Evolutionary conservation across 164 flowering plant genomes (phyloP), one percentile per base, ranked within the genome.

Genomic region (Kingdonia uniflora): DNA sequence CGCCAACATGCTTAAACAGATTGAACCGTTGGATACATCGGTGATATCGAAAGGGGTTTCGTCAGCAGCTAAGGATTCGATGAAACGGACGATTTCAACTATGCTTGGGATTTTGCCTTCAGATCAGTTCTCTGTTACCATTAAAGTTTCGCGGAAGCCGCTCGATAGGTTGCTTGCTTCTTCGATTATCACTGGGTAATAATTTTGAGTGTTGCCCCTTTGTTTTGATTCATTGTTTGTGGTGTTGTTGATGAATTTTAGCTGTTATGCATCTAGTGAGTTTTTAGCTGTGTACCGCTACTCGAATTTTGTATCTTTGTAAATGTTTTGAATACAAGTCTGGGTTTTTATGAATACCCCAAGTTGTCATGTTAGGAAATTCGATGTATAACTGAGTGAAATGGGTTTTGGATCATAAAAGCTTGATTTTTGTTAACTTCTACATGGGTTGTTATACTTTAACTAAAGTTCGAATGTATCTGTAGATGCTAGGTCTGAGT

Each of bases 101-200:
- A 88, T 88, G 91, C 76, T 88, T 0, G 95, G 96, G 1, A 63
- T 85, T 57, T 79, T 88, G 13, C 96, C 96, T 0, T 88, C 96
- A 13, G 95, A 83, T 60, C 95, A 83, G 42, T 85, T 88, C 65
- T 61, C 78, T 1, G 80, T 85, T 20, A 67, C 76, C 2, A 71
- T 88, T 70, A 68, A 70, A 61, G 77, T 80, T 68, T 76, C 81
- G 12, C 69, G 63, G 35, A 67, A 58, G 1, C 95, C 96, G 6
- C 80, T 88, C 6, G 58, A 77, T 68, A 76, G 75, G 26, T 84
- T 85, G 23, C 81, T 88, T 42, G 61, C 65, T 1, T 83, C 95
- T 12, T 83, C 96, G 6, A 77, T 88, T 60, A 74, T 88, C 56
- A 85, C 95, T 1, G 96, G 96, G 96, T 85, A 75, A 42, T 43